Base-by-base conservation (phyloP, 352 stramenopile species). In the Phytophthora sp. region DNA sequence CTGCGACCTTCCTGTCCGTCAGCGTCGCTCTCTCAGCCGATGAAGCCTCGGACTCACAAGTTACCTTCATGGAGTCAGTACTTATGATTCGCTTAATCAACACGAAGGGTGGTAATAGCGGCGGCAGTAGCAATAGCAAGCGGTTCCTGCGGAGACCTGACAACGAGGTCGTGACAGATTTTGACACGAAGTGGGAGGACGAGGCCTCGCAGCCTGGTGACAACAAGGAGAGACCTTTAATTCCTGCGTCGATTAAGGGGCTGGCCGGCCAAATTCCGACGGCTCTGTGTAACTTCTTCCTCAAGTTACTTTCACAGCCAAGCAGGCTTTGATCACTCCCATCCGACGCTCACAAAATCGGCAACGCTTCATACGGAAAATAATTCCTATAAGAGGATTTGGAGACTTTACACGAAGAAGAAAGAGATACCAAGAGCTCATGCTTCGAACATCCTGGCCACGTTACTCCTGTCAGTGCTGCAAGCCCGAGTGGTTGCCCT, bases 1-100 rank as follows among this genome's bases (percentile, higher is more conserved):
- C 24, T 11, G 50, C 15, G 6, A 35, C n/a, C 21, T 8, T 47
- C 9, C 12, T 59, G 2, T 21, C 23, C 29, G 24, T 2, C 4
- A 27, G 50, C 50, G 18, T 47, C 21, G 31, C 31, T 16, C 7
- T 57, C 31, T 21, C 49, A 44, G 20, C 27, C 12, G 21, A 27
- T 20, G 18, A 45, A 2, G 33, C 52, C 23, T 29, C 18, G 13
- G 47, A 36, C 18, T 38, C 35, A 9, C 21, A 29, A 16, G 11
- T 58, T 23, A 58, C 51, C n/a, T 47, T 49, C 9, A 39, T 20
- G 16, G 51, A 58, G 11, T 49, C 51, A 15, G 51, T 24, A n/a
- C 26, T 58, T 16, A 11, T 58, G 33, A n/a, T 58, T 36, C 51
- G 51, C 16, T 29, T 58, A n/a, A 47, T 58, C 24, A 23, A 26